Base-by-base conservation (phyloP, 306 rosid genomes). In the Sesbania bispinosa region DNA sequence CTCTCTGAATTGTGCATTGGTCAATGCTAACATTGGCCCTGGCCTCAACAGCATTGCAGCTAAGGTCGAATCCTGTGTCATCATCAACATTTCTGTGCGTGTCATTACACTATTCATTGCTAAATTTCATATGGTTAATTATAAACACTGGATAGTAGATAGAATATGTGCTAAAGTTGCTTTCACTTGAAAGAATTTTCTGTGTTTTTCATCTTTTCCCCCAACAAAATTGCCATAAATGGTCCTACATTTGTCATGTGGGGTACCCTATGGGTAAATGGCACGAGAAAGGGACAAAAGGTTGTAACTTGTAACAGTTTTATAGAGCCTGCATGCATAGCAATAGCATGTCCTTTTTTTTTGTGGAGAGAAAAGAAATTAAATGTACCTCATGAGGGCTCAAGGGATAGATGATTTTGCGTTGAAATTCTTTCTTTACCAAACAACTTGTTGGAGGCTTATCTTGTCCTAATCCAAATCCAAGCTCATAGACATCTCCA, bases 1-100 rank as follows among this genome's bases (percentile, higher is more conserved):
- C 20, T 70, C 92, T 0, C 4, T 59, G 74, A 90, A 94, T 39
- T 35, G 33, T 6, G 98, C 96, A 16, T 80, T 19, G 1, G 0
- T 57, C 61, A 94, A 21, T 29, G 97, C 98, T 1, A 15, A 46
- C 69, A 87, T 0, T 13, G 97, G 99, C 32, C 97, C 97, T 2
- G 97, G 92, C 83, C 84, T 90, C 84, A 82, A n/a, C 27, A 94
- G 86, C 96, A 94, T 90, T 14, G 74, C 81, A n/a, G 97, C 99
- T 50, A 94, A 50, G 0, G 96, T 91, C 7, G 92, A 89, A 85
- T 94, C 99, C 99, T 94, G 73, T 10, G 1, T 10, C 23, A 65
- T 52, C 9, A 60, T 48, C 78, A 71, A 70, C 69, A 73, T 16
- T 54, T n/a, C n/a, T n/a, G n/a, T n/a, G n/a, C n/a, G n/a, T n/a